Percentiles rank a stretch among this genome's conserved stretches.
Evolutionary conservation across 2,329 filamentous ascomycete species (phyloP).

Genomic region (Colletotrichum eleusines): DNA sequence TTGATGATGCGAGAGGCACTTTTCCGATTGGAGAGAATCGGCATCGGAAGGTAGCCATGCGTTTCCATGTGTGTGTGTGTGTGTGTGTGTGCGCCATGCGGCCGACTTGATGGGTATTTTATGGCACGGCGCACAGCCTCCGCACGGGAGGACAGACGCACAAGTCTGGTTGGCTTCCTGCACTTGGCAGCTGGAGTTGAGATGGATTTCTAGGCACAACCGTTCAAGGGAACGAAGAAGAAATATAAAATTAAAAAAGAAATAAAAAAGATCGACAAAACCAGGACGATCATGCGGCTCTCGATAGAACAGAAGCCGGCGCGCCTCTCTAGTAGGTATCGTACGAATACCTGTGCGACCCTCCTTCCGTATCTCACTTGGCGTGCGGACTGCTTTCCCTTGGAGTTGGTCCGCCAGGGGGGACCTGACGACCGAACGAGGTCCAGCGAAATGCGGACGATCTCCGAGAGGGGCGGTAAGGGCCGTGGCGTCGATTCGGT

Average conservation of each 20-base stretch:
- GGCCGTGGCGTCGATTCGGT: not conserved
- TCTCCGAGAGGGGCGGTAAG: slow-evolving; percentile 11
- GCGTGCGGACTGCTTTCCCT: slow-evolving; percentile 30
- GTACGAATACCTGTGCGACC: not conserved
- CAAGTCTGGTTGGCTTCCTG: not conserved
- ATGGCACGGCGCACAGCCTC: slow-evolving; percentile 13
- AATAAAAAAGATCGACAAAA: not conserved
- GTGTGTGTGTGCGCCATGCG: not conserved
- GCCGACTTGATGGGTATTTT: not conserved
- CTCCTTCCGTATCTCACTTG: not conserved
- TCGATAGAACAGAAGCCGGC: not conserved
- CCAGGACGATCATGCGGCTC: not conserved
- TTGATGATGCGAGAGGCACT: not conserved
- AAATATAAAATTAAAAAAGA: not conserved
- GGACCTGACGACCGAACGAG: not conserved
- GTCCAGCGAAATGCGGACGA: slow-evolving; percentile 3
- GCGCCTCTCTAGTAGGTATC: not conserved
- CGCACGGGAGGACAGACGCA: not conserved
- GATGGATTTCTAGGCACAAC: not conserved
- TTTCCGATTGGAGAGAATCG: not conserved
- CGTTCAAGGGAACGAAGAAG: too few relatives aligned
- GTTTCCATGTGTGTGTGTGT: not conserved
- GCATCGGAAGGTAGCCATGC: not conserved
- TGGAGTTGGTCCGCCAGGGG: slow-evolving; percentile 13
- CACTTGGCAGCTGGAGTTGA: slow-evolving; percentile 1